Conservation (phyloP, 2,329 filamentous ascomycete species). For the Penicillium rolfsii region DNA sequence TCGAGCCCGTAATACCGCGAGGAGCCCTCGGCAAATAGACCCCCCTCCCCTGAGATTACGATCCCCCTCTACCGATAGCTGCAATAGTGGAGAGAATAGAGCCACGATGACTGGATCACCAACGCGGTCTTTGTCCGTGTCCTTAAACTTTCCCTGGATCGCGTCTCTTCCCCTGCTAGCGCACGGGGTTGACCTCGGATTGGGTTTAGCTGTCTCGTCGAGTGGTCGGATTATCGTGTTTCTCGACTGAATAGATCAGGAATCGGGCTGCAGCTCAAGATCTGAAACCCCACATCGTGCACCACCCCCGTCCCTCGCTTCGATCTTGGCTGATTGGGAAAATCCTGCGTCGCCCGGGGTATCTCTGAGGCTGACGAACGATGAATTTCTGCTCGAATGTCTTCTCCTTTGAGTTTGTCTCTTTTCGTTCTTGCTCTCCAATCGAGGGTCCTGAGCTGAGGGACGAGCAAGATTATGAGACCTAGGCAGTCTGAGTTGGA, state of each 20-base stretch:
- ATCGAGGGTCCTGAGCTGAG: not conserved
- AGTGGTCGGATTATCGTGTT: not conserved
- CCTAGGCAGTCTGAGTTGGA: not conserved
- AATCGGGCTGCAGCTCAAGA: not conserved
- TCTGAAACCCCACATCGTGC: not conserved
- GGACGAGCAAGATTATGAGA: not conserved
- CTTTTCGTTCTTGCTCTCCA: not conserved
- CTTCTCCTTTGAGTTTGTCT: not conserved
- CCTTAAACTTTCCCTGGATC: not conserved
- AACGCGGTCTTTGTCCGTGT: not conserved
- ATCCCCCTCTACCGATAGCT: not conserved
- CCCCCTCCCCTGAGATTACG: not conserved
- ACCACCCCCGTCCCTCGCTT: not conserved
- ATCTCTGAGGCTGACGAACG: not conserved
- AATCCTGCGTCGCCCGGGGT: not conserved
- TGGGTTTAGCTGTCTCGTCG: not conserved
- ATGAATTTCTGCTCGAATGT: not conserved
- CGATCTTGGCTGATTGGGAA: not conserved
- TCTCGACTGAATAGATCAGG: not conserved
- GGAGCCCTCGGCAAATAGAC: not conserved
- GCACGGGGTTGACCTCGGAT: not conserved
- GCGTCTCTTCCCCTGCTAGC: not conserved
- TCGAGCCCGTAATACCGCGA: not conserved
- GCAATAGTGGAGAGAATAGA: not conserved
- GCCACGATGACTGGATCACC: not conserved